Percentiles rank a stretch among this genome's conserved stretches.
Conservation (phyloP, 306 rosid genomes). For the Mucuna pruriens region DNA sequence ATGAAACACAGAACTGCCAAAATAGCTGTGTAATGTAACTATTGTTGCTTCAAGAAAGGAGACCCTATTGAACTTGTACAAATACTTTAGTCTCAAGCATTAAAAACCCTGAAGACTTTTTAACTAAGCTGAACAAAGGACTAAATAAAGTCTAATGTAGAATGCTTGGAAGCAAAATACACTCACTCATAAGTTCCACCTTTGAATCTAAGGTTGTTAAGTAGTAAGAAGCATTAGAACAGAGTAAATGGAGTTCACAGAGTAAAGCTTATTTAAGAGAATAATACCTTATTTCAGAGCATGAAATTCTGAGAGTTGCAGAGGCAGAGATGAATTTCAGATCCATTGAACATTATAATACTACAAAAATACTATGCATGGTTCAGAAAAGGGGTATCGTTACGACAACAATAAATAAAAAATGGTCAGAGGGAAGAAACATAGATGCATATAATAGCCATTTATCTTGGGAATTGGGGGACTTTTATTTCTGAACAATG, state of each 20-base stretch:
- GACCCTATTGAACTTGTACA: not conserved
- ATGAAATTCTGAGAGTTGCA: constrained; percentile 67
- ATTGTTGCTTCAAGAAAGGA: not conserved
- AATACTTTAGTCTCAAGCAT: not conserved
- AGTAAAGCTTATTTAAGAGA: constrained; percentile 41
- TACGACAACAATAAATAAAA: constrained; percentile 32
- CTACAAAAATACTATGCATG: constrained; percentile 37
- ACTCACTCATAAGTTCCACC: not conserved
- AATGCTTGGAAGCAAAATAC: constrained; percentile 16
- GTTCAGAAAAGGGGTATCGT: constrained; percentile 43
- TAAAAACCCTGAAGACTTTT: not conserved
- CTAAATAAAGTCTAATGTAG: not conserved
- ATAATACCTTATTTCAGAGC: constrained; percentile 48
- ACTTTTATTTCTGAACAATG: constrained; percentile 40
- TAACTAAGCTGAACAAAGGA: not conserved
- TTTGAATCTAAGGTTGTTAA: not conserved
- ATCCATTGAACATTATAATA: constrained; percentile 57
- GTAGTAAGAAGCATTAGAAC: constrained; percentile 2
- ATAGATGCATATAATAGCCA: constrained; percentile 31
- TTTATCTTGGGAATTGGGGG: constrained; percentile 55
- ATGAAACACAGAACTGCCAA: constrained; percentile 21
- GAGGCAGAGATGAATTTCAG: constrained; percentile 55
- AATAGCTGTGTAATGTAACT: constrained; percentile 2
- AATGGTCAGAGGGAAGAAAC: constrained; percentile 6
- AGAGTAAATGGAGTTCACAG: constrained; percentile 43